Conservation (phyloP, 345 rosid species). For the Salix koriyanagi region DNA sequence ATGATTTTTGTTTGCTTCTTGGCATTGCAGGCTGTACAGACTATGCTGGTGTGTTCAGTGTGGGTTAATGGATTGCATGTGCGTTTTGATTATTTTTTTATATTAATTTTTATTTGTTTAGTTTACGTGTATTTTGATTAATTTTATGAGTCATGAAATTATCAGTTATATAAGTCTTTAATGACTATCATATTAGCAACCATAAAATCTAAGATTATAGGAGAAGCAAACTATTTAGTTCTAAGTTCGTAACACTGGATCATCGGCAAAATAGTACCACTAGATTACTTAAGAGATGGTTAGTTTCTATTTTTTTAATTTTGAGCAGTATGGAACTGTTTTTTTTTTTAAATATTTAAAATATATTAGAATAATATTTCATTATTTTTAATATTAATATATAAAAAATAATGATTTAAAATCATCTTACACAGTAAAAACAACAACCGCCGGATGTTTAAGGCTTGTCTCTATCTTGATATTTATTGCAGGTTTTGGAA, state of each 20-base stretch:
- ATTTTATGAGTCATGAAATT: rapidly evolving
- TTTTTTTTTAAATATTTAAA: no score
- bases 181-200: rapidly evolving
- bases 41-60: background rate
- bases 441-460: no score
- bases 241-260: no score
- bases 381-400: no score
- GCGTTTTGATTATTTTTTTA: background rate
- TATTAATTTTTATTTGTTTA: no score
- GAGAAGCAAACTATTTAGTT: no score
- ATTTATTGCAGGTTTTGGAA: background rate
- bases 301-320: no score
- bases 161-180: rapidly evolving
- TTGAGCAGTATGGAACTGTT: no score
- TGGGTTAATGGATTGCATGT: background rate
- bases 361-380: no score
- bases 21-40: background rate
- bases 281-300: no score
- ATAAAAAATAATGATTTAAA: no score
- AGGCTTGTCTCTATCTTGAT: background rate
- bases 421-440: no score
- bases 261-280: rapidly evolving
- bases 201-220: rapidly evolving
- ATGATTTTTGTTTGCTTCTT: background rate
- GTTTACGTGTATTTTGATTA: rapidly evolving